Base-by-base conservation (phyloP, 306 rosid genomes). In the Trifolium pratense region DNA sequence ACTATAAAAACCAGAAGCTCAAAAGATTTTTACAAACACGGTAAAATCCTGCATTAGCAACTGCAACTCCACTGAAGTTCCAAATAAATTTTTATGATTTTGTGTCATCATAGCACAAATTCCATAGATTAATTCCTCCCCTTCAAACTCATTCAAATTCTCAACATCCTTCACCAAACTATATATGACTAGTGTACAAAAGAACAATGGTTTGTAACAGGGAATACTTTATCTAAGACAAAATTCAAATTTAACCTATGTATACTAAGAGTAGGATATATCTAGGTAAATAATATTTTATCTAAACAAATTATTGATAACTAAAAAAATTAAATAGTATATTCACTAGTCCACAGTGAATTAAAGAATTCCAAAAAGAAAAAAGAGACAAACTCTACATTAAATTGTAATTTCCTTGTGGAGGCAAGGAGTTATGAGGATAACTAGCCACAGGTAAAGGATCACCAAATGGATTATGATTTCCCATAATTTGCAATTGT, bases 381-480 rank as follows among this genome's bases (percentile, higher is more conserved):
- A 3, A 10, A 75, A 36, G 51, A 36, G 4, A 7, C 55, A 31
- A 53, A 18, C 7, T 83, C 93, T 88, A 94, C 8, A 88, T 84
- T 77, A 91, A 85, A 78, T 79, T 74, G 48, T 88, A 89, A 79
- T 88, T 86, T 65, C 93, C 90, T 16, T 89, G 88, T 0, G 51
- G 89, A 12, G 91, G 87, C 74, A 40, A 13, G 32, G 89, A 63
- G 63, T 56, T 85, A 13, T 87, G 87, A 17, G 89, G 81, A 49
- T 88, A 76, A 78, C 48, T 73, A 29, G 70, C 42, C 39, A 66
- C 43, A 1, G 80, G 80, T 32, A 91, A 87, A 23, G 96, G 92
- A 74, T 91, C 98, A 58, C 96, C 97, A 56, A 93, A 93, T 3
- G 99, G 99, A 82, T 94, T 94, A n/a, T 77, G 34, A 68, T 84